A percentile compares a stretch with the other conserved stretches of the same genome.
These are phyloP conservation scores for Blastobotrys buckinghamii DNA, from an alignment of 1,139 yeast genomes.

Conservation along the genomic window DNA sequence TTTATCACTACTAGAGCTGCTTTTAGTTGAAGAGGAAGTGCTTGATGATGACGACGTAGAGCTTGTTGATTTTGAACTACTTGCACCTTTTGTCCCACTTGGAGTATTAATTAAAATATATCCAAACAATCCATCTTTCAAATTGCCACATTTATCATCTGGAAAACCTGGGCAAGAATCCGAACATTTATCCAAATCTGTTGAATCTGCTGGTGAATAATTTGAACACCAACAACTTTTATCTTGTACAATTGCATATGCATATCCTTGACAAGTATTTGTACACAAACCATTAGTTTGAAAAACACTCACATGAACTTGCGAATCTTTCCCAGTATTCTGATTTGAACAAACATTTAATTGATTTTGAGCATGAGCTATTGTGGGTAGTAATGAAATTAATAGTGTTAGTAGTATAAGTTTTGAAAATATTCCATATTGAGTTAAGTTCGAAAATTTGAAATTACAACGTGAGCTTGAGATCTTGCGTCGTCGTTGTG, in stretches of 20 bases:
- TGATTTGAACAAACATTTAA: slow-evolving; percentile 41
- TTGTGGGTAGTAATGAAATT: background rate
- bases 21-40: slow-evolving; percentile 13
- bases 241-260: slow-evolving; percentile 51
- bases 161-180: slow-evolving; percentile 50
- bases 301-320: slow-evolving; percentile 30
- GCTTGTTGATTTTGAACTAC: slow-evolving; percentile 19
- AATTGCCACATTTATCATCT: slow-evolving; percentile 41
- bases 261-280: slow-evolving; percentile 46
- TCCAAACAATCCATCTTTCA: slow-evolving; percentile 36
- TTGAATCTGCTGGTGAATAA: slow-evolving; percentile 40
- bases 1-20: background rate
- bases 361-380: slow-evolving; percentile 5
- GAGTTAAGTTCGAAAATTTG: no score
- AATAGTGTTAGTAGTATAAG: slow-evolving; percentile 2
- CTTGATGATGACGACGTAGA: slow-evolving; percentile 6
- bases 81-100: slow-evolving; percentile 29
- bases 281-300: slow-evolving; percentile 55
- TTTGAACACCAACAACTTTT: slow-evolving; percentile 59
- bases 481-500: no score
- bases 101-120: slow-evolving; percentile 39
- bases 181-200: slow-evolving; percentile 38
- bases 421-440: background rate
- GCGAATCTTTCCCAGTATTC: slow-evolving; percentile 38
- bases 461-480: no score